phyloP scores from a whole-genome alignment of 2,329 filamentous ascomycete species.

The Pseudogymnoascus sp. region DNA sequence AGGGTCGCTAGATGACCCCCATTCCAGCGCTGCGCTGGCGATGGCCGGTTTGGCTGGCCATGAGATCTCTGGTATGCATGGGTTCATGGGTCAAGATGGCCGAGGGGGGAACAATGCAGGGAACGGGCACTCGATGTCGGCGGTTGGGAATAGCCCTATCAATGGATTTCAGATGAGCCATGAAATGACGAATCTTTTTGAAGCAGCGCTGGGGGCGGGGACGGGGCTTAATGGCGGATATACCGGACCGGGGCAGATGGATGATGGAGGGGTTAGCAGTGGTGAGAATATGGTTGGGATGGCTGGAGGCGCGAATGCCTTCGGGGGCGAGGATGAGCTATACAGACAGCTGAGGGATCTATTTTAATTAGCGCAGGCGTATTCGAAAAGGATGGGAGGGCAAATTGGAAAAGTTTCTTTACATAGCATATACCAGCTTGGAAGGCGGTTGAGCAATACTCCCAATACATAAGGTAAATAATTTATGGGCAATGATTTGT shows the following conservation, averaged over 20 bases:
- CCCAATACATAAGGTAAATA: not conserved
- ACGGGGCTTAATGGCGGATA: constrained; percentile 12
- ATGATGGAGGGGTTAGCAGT: constrained; percentile 18
- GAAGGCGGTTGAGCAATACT: not conserved
- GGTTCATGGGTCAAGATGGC: constrained; percentile 9
- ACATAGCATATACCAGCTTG: not conserved
- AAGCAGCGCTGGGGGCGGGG: constrained; percentile 23
- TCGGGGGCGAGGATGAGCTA: constrained; percentile 28
- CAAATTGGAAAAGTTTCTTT: not conserved
- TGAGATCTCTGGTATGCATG: constrained; percentile 22
- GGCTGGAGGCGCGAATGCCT: constrained; percentile 16
- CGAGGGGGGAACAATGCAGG: constrained; percentile 4
- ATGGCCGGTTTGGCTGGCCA: constrained; percentile 46
- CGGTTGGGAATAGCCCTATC: constrained; percentile 19
- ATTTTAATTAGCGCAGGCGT: constrained; percentile 17
- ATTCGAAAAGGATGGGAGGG: not conserved
- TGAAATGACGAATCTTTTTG: constrained; percentile 30
- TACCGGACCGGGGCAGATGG: constrained; percentile 13
- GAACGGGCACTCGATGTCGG: constrained; percentile 15
- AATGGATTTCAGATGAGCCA: constrained; percentile 29
- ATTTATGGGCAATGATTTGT: not conserved
- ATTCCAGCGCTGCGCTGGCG: constrained; percentile 43
- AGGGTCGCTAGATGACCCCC: constrained; percentile 36
- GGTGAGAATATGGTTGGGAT: constrained; percentile 16
- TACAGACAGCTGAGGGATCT: constrained; percentile 27